These are phyloP conservation scores for Zygoascus meyerae DNA, from an alignment of 1,139 yeast species.

Conservation along the genomic window DNA sequence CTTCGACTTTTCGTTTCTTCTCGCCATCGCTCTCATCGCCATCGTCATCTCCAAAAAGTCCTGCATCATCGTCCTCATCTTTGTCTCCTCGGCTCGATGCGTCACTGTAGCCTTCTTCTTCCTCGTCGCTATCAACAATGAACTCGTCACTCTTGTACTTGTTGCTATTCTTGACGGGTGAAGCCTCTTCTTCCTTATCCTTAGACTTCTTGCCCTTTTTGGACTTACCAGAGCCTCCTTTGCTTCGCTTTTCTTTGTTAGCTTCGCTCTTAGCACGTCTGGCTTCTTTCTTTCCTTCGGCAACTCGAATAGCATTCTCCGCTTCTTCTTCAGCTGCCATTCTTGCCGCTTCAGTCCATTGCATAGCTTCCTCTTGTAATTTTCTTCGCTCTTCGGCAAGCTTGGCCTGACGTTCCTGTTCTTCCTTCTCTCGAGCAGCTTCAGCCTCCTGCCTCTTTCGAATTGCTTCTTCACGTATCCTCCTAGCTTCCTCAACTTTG, in stretches of 20 bases:
- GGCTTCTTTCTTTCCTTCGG: constrained; percentile 16
- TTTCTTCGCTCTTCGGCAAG: constrained; percentile 79
- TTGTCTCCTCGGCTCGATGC: constrained; percentile 20
- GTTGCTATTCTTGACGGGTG: constrained; percentile 12
- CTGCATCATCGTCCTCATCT: constrained; percentile 14
- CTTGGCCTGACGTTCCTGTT: constrained; percentile 64
- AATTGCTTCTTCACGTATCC: constrained; percentile 54
- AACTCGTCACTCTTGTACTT: constrained; percentile 24
- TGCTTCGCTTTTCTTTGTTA: constrained; percentile 14
- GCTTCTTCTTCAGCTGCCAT: constrained; percentile 24
- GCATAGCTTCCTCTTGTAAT: constrained; percentile 75
- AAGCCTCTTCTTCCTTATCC: constrained; percentile 3
- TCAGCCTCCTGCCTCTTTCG: constrained; percentile 38
- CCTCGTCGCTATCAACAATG: constrained; percentile 20
- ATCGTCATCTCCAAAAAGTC: constrained; percentile 13
- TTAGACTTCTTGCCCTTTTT: constrained; percentile 2
- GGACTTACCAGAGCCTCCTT: neutral
- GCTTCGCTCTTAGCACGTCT: constrained; percentile 14
- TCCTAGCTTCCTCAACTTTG: constrained; percentile 69
- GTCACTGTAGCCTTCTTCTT: constrained; percentile 16
- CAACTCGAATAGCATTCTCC: constrained; percentile 34
- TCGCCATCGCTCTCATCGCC: constrained; percentile 11
- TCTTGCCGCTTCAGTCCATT: constrained; percentile 57
- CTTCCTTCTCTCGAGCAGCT: constrained; percentile 40
- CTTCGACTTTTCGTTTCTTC: constrained; percentile 13